Base-by-base conservation (phyloP, 2,329 filamentous ascomycete genomes). In the Monosporascus sp. region DNA sequence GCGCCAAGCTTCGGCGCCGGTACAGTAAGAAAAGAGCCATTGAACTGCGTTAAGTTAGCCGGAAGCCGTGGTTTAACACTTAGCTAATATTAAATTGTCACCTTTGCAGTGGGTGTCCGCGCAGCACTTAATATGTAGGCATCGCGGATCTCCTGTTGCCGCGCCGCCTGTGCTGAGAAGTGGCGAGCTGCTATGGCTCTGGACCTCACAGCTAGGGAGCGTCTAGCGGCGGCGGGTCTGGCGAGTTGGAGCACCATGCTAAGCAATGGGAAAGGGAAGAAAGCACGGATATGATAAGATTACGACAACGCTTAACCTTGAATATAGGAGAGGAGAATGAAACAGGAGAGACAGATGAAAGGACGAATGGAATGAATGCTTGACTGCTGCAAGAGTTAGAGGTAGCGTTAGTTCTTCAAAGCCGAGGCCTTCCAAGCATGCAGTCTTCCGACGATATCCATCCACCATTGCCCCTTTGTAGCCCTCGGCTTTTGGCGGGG, bases 101-200 rank as follows among this genome's bases (percentile, higher is more conserved):
- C 92, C 77, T 94, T 95, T 60, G 85, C 89, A 18, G 90, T 95
- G 2, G 94, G 93, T 48, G 94, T 99, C 64, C 94, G 82, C 17
- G 92, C 83, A 11, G 89, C 94, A 66, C 90, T 92, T 58, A 99
- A 72, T 62, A 99, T 97, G 72, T 97, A 99, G 47, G 89, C 93
- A 70, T 97, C 91, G 66, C 89, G 86, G 51, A 96, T 81, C 68
- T 96, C 87, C 71, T 85, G 76, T 55, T 70, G 71, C 37, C 76
- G 65, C n/a, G 69, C 62, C 41, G 70, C 55, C 49, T 70, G 67
- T 15, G 71, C 73, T 37, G 79, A 79, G 62, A 82, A 81, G 50
- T 67, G 68, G 50, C 79, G 75, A 49, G 68, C 63, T 35, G 71
- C 51, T 27, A 53, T 53, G 47, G 54, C 50, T 52, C 56, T 60